Conservation (phyloP, 2,329 filamentous ascomycete genomes). For the Penicillium sp. region DNA sequence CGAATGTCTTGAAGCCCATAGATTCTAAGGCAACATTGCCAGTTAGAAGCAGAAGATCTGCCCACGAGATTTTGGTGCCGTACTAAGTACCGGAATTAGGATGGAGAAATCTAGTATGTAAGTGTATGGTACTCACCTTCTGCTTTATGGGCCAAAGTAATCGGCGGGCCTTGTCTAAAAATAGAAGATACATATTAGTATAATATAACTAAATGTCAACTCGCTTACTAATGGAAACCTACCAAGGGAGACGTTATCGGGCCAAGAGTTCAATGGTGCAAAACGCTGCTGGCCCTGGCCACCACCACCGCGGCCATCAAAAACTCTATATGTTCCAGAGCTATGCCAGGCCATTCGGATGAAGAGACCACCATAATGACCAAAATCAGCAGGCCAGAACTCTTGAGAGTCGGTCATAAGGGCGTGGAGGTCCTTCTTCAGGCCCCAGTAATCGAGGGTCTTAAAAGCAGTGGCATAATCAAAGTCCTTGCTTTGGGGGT, state of each 20-base stretch:
- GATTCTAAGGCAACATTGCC: constrained; percentile 76
- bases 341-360: constrained; percentile 81
- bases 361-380: constrained; percentile 78
- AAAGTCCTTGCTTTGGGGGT: constrained; percentile 66
- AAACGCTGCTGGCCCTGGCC: constrained; percentile 76
- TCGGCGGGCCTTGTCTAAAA: constrained; percentile 70
- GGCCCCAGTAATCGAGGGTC: constrained; percentile 65
- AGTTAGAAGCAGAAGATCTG: constrained; percentile 68
- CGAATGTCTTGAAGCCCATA: constrained; percentile 72
- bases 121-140: constrained; percentile 44
- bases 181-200: background rate
- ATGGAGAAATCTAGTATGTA: too few relatives aligned
- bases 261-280: constrained; percentile 79
- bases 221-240: background rate
- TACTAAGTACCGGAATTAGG: constrained; percentile 47
- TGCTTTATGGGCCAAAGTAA: constrained; percentile 81
- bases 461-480: constrained; percentile 73
- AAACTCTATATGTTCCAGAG: constrained; percentile 73
- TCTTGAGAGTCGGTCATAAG: constrained; percentile 78
- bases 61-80: constrained; percentile 79
- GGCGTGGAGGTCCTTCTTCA: constrained; percentile 71
- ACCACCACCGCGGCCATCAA: constrained; percentile 72
- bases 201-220: background rate
- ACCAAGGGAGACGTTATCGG: constrained; percentile 68
- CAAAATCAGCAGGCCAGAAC: constrained; percentile 80